Conservation (phyloP, 805 yeast species). For the Saccharomycopsis malanga region DNA sequence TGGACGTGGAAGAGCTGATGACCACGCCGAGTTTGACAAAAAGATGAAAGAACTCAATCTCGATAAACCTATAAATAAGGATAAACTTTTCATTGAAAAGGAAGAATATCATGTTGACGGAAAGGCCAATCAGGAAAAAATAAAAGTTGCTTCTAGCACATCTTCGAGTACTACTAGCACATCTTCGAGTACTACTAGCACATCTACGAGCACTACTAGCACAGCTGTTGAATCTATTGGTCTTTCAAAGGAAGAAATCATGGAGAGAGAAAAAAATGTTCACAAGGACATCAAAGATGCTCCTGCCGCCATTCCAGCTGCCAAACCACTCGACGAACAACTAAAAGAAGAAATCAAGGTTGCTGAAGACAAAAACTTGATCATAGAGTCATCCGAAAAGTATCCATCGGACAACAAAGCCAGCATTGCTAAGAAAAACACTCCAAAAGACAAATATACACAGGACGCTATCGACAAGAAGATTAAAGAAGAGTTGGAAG, state of each 20-base stretch:
- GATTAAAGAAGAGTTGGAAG: constrained; percentile 8
- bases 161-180: too few species aligned
- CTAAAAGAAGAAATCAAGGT: constrained; percentile 6
- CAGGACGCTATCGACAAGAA: not conserved
- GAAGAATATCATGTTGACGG: not conserved
- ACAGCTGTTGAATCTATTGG: not conserved
- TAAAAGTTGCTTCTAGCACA: not conserved
- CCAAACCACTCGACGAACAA: constrained; percentile 13
- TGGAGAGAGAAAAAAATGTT: constrained; percentile 1
- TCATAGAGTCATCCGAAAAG: not conserved
- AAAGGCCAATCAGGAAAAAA: not conserved
- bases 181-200: too few species aligned
- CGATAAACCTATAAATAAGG: not conserved
- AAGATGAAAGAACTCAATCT: not conserved
- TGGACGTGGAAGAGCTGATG: not conserved
- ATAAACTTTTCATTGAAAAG: not conserved
- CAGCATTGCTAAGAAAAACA: not conserved
- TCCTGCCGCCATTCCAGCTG: constrained; percentile 12
- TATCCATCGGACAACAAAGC: not conserved
- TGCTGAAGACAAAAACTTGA: constrained; percentile 5
- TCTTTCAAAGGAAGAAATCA: constrained; percentile 1
- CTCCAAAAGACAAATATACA: not conserved
- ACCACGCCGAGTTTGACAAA: not conserved
- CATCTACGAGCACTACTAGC: too few species aligned
- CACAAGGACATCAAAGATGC: constrained; percentile 3